Evolutionary conservation across 1,284 basidiomycete genomes (phyloP), one percentile per base, ranked within the genome.

Genomic region (Malassezia sympodialis): DNA sequence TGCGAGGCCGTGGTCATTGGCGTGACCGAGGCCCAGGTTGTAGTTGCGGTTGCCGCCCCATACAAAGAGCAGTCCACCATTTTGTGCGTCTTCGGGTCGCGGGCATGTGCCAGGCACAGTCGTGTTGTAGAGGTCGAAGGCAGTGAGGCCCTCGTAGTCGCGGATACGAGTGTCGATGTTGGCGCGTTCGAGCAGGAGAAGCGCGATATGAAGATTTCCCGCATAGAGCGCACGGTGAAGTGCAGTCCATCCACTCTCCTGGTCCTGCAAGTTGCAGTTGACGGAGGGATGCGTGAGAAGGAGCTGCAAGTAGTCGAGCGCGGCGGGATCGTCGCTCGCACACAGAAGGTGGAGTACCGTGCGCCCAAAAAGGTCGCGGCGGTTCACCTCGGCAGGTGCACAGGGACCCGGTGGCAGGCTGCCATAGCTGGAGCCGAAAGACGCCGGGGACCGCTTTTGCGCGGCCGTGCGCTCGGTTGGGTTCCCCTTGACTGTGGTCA

Each of bases 111-210:
- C 70, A 1, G 59, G 53, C 12, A 74, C 65, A 17, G 72, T 73
- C 8, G 67, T 63, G 69, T 96, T 96, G 77, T 90, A 96, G 24
- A 98, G 77, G 69, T 98, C 93, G 62, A 91, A 91, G 0, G 90
- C 83, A 0, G 88, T 90, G 73, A 94, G 85, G 1, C 90, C 93
- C 68, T 96, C 93, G 32, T 79, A 73, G 69, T 98, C 94, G 74
- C 89, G 90, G 53, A 89, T 66, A 1, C 81, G 77, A 0, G 79
- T 76, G 68, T 96, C 89, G 17, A 83, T 83, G 67, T 93, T 88
- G 26, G 79, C 66, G 32, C 84, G 82, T 58, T 84, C 82, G 37
- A 90, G 77, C 6, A 98, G 79, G 15, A 90, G 77, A 42, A 88
- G 58, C 76, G 85, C 88, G 27, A 84, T 83, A 46, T 83, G 79